Evolutionary conservation across 495 filamentous ascomycete species (phyloP), one percentile per base, ranked within the genome.

Genomic region (Penicillium maclennaniae): DNA sequence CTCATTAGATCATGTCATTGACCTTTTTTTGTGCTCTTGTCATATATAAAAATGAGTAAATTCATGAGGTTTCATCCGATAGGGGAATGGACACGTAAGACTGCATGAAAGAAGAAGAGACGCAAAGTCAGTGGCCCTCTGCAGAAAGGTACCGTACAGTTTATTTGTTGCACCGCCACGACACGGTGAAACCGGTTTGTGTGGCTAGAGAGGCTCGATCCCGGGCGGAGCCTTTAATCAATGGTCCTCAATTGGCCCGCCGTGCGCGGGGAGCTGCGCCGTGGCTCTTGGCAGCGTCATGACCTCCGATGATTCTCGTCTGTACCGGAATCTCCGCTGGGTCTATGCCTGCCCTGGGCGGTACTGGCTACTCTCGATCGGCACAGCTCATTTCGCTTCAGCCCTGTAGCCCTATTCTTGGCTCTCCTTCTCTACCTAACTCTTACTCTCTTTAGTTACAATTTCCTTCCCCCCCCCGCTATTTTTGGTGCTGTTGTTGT

Each of bases 321-420:
- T 20, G 37, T 53, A 52, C 42, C 14, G 53, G 41, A 6, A 17
- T 6, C 17, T 47, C 44, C 51, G 17, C 44, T 47, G 17, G 5
- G 14, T 19, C 28, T 45, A 12, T 8, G 28, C 23, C 15, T 21
- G 15, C 12, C 20, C 34, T 10, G 51, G 51, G 44, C 16, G 47
- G 52, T 55, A 45, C 47, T 38, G 25, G 25, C 27, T 39, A 44
- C 45, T 10, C 12, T 31, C 45, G 47, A 59, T 49, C 48, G 44
- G 52, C 56, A 53, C 28, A 27, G 42, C 34, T 39, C 23, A 56
- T 58, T 31, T 59, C 59, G 59, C 53, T 60, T 60, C 59, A 65
- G 62, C 62, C 62, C 59, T 65, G 62, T 42, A 65, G 59, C 59
- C 59, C 59, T 65, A 38, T 54, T 49, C 48, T 16, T 28, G 39